Evolutionary conservation across 768 basidiomycete species (phyloP), one percentile per base, ranked within the genome.

Genomic region (Tylopilus sp.): DNA sequence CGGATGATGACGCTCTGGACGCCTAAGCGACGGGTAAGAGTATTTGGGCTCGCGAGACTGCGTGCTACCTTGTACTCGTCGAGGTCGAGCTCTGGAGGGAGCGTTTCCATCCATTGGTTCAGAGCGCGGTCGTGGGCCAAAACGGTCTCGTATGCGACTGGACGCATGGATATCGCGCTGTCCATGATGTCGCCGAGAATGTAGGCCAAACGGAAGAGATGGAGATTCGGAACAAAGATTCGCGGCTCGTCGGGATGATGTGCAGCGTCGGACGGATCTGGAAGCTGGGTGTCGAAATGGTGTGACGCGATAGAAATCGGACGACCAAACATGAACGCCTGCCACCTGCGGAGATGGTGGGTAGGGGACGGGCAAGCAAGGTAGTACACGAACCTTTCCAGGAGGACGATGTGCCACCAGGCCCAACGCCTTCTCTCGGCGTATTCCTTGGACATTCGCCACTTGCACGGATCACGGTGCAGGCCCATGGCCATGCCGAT

Each of bases 171-270:
- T 6, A 89, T 82, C 4, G 88, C 88, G 56, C 87, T 85, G 64
- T 91, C 86, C 83, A 92, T 86, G 71, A 92, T 88, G 63, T 90
- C 87, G 9, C 90, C 88, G 9, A 92, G 77, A 52, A 89, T 83
- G 59, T 83, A 85, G 10, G 87, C 86, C n/a, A 91, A 73, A 26
- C 82, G 77, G 70, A 90, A 88, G 26, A 89, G 76, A 3, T 88
- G 83, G 60, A 89, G 77, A 63, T 89, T 87, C 6, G 86, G 84
- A n/a, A 84, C 73, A 57, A 85, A 89, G 7, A 89, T 70, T 13
- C 86, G 82, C 60, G 88, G 86, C 17, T 85, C 62, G 7, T 77
- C 73, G 4, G 85, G 78, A 38, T 64, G 48, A 13, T 59, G 55
- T 11, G 48, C 29, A 34, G 55, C 60, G 55, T 87, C 83, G 61